Conservation (phyloP, 768 basidiomycete genomes). For the Phallus indusiatus region DNA sequence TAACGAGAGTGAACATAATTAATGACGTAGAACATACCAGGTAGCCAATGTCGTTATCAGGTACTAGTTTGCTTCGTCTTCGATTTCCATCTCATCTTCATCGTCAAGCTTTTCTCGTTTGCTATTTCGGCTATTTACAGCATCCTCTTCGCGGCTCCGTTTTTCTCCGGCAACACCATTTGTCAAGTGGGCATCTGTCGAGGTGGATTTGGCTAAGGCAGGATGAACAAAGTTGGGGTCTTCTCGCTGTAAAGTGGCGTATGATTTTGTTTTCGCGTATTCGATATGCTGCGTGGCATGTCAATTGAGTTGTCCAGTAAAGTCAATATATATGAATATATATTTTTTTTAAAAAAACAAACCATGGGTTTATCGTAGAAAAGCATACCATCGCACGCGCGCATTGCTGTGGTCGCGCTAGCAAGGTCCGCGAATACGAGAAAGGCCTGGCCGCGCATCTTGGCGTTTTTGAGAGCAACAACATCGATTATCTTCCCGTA, state of each 20-base stretch:
- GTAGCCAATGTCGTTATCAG: constrained; percentile 26
- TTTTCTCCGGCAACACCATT: constrained; percentile 34
- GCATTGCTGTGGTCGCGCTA: constrained; percentile 84
- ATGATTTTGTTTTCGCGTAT: constrained; percentile 85
- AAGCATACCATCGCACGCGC: constrained; percentile 84
- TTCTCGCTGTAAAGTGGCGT: constrained; percentile 69
- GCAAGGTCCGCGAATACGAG: constrained; percentile 91
- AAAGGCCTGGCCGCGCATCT: constrained; percentile 92
- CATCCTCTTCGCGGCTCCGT: constrained; percentile 51
- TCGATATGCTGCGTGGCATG: constrained; percentile 58
- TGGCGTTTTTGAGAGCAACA: constrained; percentile 74
- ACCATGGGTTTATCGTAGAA: constrained; percentile 93
- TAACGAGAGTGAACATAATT: neutral
- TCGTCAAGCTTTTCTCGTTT: constrained; percentile 67
- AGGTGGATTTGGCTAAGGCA: constrained; percentile 39
- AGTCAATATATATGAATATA: constrained; percentile 12
- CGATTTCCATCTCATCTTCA: constrained; percentile 87
- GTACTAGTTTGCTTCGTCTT: constrained; percentile 55
- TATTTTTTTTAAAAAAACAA: constrained; percentile 31
- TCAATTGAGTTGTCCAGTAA: constrained; percentile 8
- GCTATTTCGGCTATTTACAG: constrained; percentile 40
- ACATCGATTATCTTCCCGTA: constrained; percentile 93
- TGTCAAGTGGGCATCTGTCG: constrained; percentile 4
- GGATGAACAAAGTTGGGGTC: constrained; percentile 78
- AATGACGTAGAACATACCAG: neutral